Evolutionary conservation across 208 protist genomes (phyloP).

Genomic region (Leptomonas pyrrhocoris): DNA sequence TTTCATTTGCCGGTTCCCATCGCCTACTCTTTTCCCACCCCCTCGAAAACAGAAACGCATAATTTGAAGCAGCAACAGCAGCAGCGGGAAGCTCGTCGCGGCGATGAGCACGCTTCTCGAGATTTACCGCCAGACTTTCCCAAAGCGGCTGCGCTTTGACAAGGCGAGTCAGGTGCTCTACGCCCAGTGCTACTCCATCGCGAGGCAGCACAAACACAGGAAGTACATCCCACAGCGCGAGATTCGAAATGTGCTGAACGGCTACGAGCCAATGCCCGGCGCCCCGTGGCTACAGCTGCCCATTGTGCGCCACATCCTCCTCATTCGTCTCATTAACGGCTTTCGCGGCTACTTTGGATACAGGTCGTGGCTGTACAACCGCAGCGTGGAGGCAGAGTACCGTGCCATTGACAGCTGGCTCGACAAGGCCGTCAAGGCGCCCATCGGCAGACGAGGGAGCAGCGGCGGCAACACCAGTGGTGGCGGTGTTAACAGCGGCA

Average conservation of each 20-base stretch:
- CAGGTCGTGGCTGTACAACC: conserved; percentile 78
- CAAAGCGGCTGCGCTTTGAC: conserved; percentile 83
- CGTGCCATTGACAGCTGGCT: conserved; percentile 63
- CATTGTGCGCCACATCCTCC: conserved; percentile 77
- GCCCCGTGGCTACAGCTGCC: conserved; percentile 77
- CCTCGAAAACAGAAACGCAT: too few relatives aligned
- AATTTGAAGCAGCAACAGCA: too few relatives aligned
- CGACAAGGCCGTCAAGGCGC: conserved; percentile 30
- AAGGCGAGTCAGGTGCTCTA: conserved; percentile 81
- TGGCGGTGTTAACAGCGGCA: neutral
- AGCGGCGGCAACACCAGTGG: neutral
- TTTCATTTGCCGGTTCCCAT: too few relatives aligned
- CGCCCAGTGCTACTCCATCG: conserved; percentile 68
- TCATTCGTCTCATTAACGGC: conserved; percentile 72
- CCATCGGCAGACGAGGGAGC: neutral
- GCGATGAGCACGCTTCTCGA: conserved; percentile 65
- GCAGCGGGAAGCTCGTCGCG: too few relatives aligned
- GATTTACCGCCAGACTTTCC: conserved; percentile 75
- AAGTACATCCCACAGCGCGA: conserved; percentile 78
- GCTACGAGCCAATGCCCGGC: conserved; percentile 59
- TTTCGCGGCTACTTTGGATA: conserved; percentile 47
- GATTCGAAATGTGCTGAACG: conserved; percentile 61
- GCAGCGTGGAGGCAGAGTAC: conserved; percentile 76
- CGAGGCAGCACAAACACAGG: conserved; percentile 65
- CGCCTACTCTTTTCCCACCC: too few relatives aligned